phyloP scores from a whole-genome alignment of 768 basidiomycete species.

The Amanita thiersii region DNA sequence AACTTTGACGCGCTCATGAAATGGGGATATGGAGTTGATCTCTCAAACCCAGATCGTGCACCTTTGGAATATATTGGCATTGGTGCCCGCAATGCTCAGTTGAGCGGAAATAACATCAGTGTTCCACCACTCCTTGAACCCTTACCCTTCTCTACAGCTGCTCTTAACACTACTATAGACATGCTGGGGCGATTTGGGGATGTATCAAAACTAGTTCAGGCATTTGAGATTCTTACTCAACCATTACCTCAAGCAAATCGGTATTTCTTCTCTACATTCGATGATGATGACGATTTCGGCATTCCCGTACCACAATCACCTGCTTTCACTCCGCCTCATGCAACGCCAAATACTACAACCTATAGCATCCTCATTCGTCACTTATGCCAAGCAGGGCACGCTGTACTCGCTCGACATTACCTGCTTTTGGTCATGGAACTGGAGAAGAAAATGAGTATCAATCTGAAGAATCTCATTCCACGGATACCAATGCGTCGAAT shows the following conservation, averaged over 20 bases:
- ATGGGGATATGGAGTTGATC: slow-evolving; percentile 68
- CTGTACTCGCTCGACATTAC: slow-evolving; percentile 59
- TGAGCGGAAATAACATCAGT: slow-evolving; percentile 2
- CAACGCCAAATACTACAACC: slow-evolving; percentile 58
- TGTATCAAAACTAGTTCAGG: slow-evolving; percentile 60
- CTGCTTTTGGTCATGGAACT: slow-evolving; percentile 40
- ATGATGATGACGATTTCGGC: slow-evolving; percentile 61
- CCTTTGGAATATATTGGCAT: slow-evolving; percentile 37
- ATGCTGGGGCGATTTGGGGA: slow-evolving; percentile 54
- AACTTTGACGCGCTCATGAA: slow-evolving; percentile 55
- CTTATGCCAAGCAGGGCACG: slow-evolving; percentile 37
- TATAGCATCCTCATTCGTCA: slow-evolving; percentile 57
- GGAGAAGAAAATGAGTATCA: slow-evolving; percentile 32
- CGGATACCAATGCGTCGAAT: slow-evolving; percentile 24
- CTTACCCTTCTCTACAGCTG: slow-evolving; percentile 50
- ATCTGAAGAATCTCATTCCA: slow-evolving; percentile 7
- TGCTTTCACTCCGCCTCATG: slow-evolving; percentile 31
- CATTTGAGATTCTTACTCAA: slow-evolving; percentile 73
- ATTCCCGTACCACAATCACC: slow-evolving; percentile 27
- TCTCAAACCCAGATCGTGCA: slow-evolving; percentile 62
- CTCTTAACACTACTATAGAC: slow-evolving; percentile 69
- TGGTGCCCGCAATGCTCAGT: slow-evolving; percentile 1
- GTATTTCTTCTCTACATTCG: slow-evolving; percentile 46
- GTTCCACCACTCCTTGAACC: slow-evolving; percentile 16
- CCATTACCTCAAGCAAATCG: slow-evolving; percentile 49